Percentiles rank a stretch among this genome's conserved stretches.
These are phyloP conservation scores for Ustilago loliicola DNA, from an alignment of 1,284 basidiomycete species.

Conservation along the genomic window DNA sequence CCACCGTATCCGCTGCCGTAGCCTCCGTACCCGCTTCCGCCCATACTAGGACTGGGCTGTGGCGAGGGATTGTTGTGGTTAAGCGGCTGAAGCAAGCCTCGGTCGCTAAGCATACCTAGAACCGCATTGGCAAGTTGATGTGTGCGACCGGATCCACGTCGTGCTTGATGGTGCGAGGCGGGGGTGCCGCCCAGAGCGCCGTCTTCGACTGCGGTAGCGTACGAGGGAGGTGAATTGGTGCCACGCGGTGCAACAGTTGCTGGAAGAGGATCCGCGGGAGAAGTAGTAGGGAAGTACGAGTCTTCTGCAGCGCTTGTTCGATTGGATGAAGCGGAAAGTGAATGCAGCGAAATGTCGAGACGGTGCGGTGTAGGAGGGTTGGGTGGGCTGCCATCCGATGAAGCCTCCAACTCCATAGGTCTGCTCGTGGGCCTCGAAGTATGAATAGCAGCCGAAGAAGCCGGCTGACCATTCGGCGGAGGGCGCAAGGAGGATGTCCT, in stretches of 20 bases:
- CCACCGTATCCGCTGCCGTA: slow-evolving; percentile 37
- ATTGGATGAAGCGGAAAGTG: slow-evolving; percentile 43
- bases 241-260: neutral
- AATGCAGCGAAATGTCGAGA: slow-evolving; percentile 74
- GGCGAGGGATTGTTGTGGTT: slow-evolving; percentile 43
- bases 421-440: slow-evolving; percentile 28
- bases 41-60: slow-evolving; percentile 25
- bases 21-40: slow-evolving; percentile 20
- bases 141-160: slow-evolving; percentile 51
- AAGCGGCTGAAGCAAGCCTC: slow-evolving; percentile 54
- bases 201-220: slow-evolving; percentile 30
- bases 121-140: slow-evolving; percentile 59
- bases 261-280: slow-evolving; percentile 31
- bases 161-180: slow-evolving; percentile 42
- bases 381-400: slow-evolving; percentile 68
- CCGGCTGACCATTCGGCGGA: slow-evolving; percentile 7
- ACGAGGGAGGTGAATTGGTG: slow-evolving; percentile 32
- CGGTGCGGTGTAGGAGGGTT: slow-evolving; percentile 75
- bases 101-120: slow-evolving; percentile 59
- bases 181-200: slow-evolving; percentile 44
- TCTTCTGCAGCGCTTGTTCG: slow-evolving; percentile 31
- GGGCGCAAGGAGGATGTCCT: slow-evolving; percentile 42
- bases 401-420: slow-evolving; percentile 38
- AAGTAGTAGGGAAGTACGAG: slow-evolving; percentile 48
- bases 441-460: neutral